phyloP scores from a whole-genome alignment of 768 basidiomycete species.

The Termitomyces sp. region DNA sequence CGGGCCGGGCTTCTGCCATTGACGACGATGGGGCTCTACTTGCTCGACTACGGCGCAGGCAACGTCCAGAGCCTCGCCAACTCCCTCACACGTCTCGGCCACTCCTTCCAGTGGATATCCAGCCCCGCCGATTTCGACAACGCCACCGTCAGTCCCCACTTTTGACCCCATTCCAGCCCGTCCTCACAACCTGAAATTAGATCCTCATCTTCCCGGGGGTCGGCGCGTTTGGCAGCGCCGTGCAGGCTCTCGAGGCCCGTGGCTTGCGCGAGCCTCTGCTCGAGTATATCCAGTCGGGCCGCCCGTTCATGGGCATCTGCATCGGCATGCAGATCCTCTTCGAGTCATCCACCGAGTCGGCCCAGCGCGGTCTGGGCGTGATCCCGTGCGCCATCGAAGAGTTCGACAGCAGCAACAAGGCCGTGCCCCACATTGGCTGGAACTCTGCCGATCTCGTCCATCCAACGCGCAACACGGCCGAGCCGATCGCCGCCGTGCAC shows the following conservation, averaged over 20 bases:
- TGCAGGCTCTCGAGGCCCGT: conserved; percentile 63
- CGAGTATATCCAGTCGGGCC: conserved; percentile 78
- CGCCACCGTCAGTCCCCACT: conserved; percentile 68
- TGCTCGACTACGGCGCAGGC: conserved; percentile 96
- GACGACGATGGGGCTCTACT: conserved; percentile 51
- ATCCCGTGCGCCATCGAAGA: conserved; percentile 77
- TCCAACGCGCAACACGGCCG: conserved; percentile 35
- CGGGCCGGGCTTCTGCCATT: background rate
- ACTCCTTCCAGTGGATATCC: conserved; percentile 86
- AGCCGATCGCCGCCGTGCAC: conserved; percentile 48
- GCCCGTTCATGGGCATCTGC: conserved; percentile 96
- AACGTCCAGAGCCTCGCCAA: conserved; percentile 94
- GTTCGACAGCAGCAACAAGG: conserved; percentile 69
- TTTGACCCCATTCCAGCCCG: conserved; percentile 7
- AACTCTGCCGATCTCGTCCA: conserved; percentile 66
- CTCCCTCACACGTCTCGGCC: conserved; percentile 77
- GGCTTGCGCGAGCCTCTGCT: conserved; percentile 78
- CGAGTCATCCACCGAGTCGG: conserved; percentile 76
- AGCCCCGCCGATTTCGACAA: conserved; percentile 75
- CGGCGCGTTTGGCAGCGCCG: conserved; percentile 87
- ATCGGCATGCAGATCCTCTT: conserved; percentile 98
- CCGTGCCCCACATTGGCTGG: conserved; percentile 99
- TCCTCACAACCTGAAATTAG: conserved; percentile 36
- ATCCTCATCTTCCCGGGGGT: conserved; percentile 96
- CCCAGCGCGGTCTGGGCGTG: conserved; percentile 69